Evolutionary conservation across 441 rosid species (phyloP), one percentile per base, ranked within the genome.

Genomic region (Syzygium malaccense): DNA sequence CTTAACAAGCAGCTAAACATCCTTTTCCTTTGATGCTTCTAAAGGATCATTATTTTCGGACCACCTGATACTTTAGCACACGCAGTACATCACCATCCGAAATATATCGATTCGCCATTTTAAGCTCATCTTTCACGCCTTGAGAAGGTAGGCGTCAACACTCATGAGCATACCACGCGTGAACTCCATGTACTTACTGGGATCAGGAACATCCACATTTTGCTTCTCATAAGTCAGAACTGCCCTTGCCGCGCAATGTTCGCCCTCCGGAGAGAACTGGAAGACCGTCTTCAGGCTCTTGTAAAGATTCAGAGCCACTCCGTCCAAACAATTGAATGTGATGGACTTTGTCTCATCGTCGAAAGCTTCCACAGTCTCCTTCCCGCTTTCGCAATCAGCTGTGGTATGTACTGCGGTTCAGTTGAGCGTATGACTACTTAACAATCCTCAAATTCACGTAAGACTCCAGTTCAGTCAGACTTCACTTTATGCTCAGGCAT

Each of bases 211-310:
- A 19, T 66, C 23, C 0, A 25, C 13, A 3, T 32, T 32, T 17
- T 32, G 45, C 0, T 66, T 66, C 78, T 66, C 41, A 25, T 66
- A 66, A 66, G 78, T 18, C 41, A 4, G 25, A 32, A 8, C 78
- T 0, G 2, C 45, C 32, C 32, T 32, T 13, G 13, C 23, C 45
- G 0, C 10, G 78, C 45, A 18, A 41, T 18, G 45, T 32, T 32
- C 25, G 5, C 78, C 45, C 78, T 4, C 78, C 25, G 25, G 41
- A 66, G 78, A 66, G 78, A 66, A 66, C 75, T 66, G 75, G 9
- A 66, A 32, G 75, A 12, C 20, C 37, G 19, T 14, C 75, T 4
- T 64, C 41, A 66, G 75, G 41, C 41, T 32, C 75, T 32, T 7
- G 2, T 66, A 30, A 32, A 66, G 3, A 30, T 66, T 30, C 12